These are phyloP conservation scores for Russula earlei DNA, from an alignment of 768 basidiomycete genomes.

Conservation along the genomic window DNA sequence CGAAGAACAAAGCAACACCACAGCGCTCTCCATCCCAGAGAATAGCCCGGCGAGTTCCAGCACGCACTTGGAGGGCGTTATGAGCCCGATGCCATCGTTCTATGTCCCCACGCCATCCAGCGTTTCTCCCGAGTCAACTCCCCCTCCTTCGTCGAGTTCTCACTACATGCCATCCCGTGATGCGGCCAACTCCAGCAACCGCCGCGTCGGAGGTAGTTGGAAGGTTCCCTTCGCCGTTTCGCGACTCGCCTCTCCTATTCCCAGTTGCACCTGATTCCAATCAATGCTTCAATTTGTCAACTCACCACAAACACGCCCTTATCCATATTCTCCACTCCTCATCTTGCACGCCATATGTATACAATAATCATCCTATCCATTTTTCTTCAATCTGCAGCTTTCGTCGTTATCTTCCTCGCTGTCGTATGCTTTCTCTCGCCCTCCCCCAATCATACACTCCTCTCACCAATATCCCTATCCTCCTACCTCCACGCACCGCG, in stretches of 20 bases:
- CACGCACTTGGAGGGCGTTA: neutral
- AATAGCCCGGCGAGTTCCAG: neutral
- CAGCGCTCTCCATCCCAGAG: neutral
- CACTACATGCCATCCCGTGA: constrained; percentile 6
- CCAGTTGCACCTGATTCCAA: constrained; percentile 1
- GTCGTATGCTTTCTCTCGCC: constrained; percentile 6
- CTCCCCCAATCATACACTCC: too few species aligned
- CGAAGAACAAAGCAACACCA: neutral
- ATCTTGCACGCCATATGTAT: constrained; percentile 1
- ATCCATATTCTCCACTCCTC: too few species aligned
- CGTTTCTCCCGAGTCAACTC: neutral
- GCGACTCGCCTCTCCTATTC: neutral
- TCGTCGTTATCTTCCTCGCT: constrained; percentile 13
- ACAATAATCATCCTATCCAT: constrained; percentile 5
- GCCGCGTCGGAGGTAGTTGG: constrained; percentile 18
- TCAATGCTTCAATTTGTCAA: neutral
- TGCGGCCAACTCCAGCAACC: constrained; percentile 1
- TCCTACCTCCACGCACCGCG: too few species aligned
- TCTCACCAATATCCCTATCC: neutral
- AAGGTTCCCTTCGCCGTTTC: constrained; percentile 3
- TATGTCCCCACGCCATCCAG: constrained; percentile 1
- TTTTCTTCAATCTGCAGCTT: constrained; percentile 3
- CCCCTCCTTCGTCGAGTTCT: neutral
- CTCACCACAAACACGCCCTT: neutral
- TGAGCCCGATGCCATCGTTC: neutral